These are phyloP conservation scores for Gelatoporia subvermispora DNA, from an alignment of 768 basidiomycete species.

Conservation along the genomic window DNA sequence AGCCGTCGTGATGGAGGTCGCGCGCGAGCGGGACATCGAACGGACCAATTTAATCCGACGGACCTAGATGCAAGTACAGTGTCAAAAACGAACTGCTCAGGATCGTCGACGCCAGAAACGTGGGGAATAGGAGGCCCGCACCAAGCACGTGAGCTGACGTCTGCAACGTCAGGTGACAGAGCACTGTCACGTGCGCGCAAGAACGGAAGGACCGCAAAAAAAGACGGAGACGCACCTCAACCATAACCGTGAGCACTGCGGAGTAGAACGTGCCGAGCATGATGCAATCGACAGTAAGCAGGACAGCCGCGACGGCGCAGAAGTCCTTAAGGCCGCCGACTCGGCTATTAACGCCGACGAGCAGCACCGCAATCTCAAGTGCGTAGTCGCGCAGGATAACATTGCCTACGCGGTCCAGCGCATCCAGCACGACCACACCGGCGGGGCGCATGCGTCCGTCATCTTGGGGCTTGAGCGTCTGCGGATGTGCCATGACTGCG, in stretches of 20 bases:
- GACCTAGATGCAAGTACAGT: constrained; percentile 38
- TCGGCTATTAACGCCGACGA: constrained; percentile 80
- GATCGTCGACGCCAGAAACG: background rate
- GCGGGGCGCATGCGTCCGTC: constrained; percentile 63
- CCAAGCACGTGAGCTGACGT: background rate
- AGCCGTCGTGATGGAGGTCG: constrained; percentile 17
- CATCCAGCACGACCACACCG: constrained; percentile 79
- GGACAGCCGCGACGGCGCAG: constrained; percentile 89
- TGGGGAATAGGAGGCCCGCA: background rate
- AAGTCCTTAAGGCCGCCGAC: constrained; percentile 91
- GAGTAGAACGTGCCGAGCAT: constrained; percentile 88
- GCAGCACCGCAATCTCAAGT: constrained; percentile 85
- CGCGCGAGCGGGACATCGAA: constrained; percentile 36
- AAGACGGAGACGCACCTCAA: constrained; percentile 63
- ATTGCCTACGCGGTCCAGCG: constrained; percentile 72
- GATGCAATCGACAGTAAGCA: constrained; percentile 81
- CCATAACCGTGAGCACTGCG: constrained; percentile 88
- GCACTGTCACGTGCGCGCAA: background rate
- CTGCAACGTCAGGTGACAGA: background rate
- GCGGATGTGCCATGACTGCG: constrained; percentile 83
- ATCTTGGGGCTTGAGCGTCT: constrained; percentile 31
- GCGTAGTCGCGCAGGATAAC: constrained; percentile 90
- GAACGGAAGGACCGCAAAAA: background rate
- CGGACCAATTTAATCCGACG: constrained; percentile 65
- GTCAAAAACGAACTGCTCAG: background rate